phyloP scores from a whole-genome alignment of 2,329 filamentous ascomycete genomes.

The Drechslerella coelobrocha region DNA sequence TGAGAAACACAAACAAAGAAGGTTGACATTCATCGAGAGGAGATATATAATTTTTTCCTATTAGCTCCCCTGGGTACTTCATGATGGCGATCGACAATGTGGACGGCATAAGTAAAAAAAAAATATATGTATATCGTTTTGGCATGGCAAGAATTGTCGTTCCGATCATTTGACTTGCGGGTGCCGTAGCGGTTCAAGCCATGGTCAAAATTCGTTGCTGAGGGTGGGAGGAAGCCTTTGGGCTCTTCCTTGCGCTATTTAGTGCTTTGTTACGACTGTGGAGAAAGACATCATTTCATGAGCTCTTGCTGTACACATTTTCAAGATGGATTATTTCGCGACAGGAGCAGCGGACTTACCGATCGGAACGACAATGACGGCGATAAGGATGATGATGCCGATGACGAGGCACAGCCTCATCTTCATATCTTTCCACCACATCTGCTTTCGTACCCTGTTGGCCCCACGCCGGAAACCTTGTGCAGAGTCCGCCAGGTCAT shows the following conservation, averaged over 20 bases:
- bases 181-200: conserved; percentile 25
- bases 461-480: conserved; percentile 95
- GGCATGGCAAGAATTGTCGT: conserved; percentile 33
- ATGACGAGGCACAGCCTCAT: conserved; percentile 97
- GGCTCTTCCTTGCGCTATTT: conserved; percentile 4
- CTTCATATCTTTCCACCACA: conserved; percentile 99
- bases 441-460: conserved; percentile 94
- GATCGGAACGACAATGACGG: conserved; percentile 91
- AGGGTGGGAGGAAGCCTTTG: too few relatives aligned
- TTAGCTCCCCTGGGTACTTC: conserved; percentile 23
- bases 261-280: conserved; percentile 37
- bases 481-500: conserved; percentile 89
- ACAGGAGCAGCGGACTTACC: conserved; percentile 67
- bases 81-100: conserved; percentile 18
- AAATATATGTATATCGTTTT: conserved; percentile 15
- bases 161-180: conserved; percentile 42
- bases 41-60: conserved; percentile 10
- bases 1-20: conserved; percentile 23
- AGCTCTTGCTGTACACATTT: conserved; percentile 7
- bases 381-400: conserved; percentile 86
- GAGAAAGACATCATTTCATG: conserved; percentile 1
- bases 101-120: conserved; percentile 31
- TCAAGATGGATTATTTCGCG: too few relatives aligned
- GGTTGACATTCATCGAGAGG: conserved; percentile 19
- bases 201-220: conserved; percentile 16